Base-by-base conservation (phyloP, 169 alveolate species). In the Cryptosporidium parvum region DNA sequence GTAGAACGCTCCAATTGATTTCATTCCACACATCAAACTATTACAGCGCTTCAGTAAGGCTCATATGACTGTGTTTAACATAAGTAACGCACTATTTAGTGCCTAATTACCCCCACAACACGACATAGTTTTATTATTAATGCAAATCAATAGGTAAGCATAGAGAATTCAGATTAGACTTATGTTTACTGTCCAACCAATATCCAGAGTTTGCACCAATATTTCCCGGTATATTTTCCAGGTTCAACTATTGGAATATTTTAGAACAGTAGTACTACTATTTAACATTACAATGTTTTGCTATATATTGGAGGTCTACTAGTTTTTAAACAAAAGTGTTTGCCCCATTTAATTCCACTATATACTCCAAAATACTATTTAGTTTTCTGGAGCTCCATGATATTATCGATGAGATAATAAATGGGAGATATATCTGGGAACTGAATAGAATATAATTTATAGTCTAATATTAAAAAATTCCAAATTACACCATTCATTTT, bases 31-130 rank as follows among this genome's bases (percentile, higher is more conserved):
- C 86, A 73, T 21, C 29, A 33, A 73, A 21, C 70, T 31, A 73
- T 29, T 33, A 51, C 70, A 73, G 56, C 68, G 70, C 70, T 73
- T 53, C 21, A 72, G 85, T 73, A 70, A 73, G 72, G 86, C 86
- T 56, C 86, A 73, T 73, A 73, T 73, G 71, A 73, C 71, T 73
- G 68, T 73, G 51, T 53, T 53, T 73, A 51, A 72, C 65, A 39
- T 69, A 69, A 69, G 23, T 73, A 53, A 42, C 56, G 86, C 70
- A 73, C 86, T 39, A 53, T 53, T 29, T 53, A 56, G 68, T 23
- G 52, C 51, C 56, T 73, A 18, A 33, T 53, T 56, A 73, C 86
- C 86, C 86, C 70, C 86, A 73, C 86, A 73, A 73, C 86, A 73
- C 86, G 86, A 73, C 86, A 73, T 73, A 73, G 70, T 73, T 45